Evolutionary conservation across 257 asterid genomes (phyloP).

Genomic region (Craterostigma plantagineum): DNA sequence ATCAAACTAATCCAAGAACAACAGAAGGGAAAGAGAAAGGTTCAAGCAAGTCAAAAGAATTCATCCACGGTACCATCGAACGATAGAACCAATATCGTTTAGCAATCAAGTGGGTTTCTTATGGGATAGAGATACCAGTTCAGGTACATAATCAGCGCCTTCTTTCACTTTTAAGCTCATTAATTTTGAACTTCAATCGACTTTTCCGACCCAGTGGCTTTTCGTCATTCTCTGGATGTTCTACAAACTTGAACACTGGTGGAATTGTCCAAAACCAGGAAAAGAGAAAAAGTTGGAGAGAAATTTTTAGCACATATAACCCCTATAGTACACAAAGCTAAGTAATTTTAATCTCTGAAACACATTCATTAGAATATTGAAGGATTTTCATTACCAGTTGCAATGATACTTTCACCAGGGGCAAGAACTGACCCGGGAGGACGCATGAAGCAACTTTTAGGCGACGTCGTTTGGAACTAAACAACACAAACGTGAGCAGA

Average conservation of each 20-base stretch:
- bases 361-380: not conserved
- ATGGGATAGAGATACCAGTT: conserved; percentile 49
- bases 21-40: not conserved
- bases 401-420: conserved; percentile 70
- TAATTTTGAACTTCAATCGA: conserved; percentile 71
- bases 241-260: conserved; percentile 86
- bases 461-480: conserved; percentile 88
- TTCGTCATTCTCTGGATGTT: conserved; percentile 73
- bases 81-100: too few species aligned
- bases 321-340: not conserved
- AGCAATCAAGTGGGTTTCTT: too few species aligned
- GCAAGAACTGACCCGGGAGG: conserved; percentile 91
- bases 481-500: conserved; percentile 2
- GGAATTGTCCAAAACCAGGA: not conserved
- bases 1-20: conserved; percentile 51
- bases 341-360: too few species aligned
- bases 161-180: conserved; percentile 77
- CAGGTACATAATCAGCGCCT: conserved; percentile 58
- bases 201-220: conserved; percentile 37
- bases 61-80: too few species aligned
- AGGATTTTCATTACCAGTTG: conserved; percentile 42
- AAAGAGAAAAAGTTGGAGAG: conserved; percentile 4
- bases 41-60: too few species aligned
- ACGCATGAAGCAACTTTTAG: conserved; percentile 90
- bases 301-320: not conserved